Evolutionary conservation across 495 filamentous ascomycete species (phyloP).

Genomic region (Penicillium pancosmium): DNA sequence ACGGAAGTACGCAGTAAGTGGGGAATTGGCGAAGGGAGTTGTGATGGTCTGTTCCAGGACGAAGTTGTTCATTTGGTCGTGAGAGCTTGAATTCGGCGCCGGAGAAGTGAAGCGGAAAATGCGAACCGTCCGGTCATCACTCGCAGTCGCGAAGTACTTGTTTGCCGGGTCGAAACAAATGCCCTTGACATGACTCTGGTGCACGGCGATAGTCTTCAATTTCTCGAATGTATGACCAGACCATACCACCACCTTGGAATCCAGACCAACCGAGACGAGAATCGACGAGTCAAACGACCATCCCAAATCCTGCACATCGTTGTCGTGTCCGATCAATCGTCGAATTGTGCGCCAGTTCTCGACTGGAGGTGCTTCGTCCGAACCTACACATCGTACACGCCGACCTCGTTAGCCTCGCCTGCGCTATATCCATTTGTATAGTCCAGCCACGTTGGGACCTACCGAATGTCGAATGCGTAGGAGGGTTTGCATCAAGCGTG

Average conservation of each 20-base stretch:
- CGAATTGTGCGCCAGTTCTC: conserved; percentile 97
- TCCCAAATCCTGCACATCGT: conserved; percentile 96
- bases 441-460: conserved; percentile 31
- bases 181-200: conserved; percentile 97
- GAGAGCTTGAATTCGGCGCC: conserved; percentile 84
- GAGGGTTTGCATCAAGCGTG: conserved; percentile 78
- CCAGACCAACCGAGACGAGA: conserved; percentile 91
- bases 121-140: conserved; percentile 95
- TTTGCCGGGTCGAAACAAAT: conserved; percentile 98
- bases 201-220: conserved; percentile 84
- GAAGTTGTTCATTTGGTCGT: conserved; percentile 96
- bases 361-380: conserved; percentile 87
- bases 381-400: conserved; percentile 51
- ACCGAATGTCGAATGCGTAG: conserved; percentile 77
- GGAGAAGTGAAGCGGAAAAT: conserved; percentile 94
- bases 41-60: conserved; percentile 84
- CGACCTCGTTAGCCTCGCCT: background rate
- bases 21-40: conserved; percentile 81
- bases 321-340: conserved; percentile 93
- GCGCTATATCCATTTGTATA: conserved; percentile 1
- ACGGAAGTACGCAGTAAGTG: conserved; percentile 95
- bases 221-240: conserved; percentile 97
- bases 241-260: conserved; percentile 98
- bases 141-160: conserved; percentile 98
- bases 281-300: conserved; percentile 98